These are phyloP conservation scores for Tetrahymena elliotti DNA, from an alignment of 73 alveolate species.

Conservation along the genomic window DNA sequence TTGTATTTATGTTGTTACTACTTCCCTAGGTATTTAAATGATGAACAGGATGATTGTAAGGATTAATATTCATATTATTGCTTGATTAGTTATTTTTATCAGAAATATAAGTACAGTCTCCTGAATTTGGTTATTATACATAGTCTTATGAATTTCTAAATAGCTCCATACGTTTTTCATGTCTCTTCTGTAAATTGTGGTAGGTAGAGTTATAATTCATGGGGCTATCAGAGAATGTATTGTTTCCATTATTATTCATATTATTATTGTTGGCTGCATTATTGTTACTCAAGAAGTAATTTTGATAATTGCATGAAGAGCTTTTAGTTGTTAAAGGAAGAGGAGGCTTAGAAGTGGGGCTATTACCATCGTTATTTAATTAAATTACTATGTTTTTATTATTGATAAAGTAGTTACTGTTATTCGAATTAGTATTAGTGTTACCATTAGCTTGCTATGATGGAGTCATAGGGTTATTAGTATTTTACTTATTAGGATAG, in stretches of 20 bases:
- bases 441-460: not conserved
- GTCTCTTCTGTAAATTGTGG: not conserved
- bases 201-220: not conserved
- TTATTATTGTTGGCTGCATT: not conserved
- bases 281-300: not conserved
- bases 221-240: not conserved
- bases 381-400: not conserved
- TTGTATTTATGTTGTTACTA: not conserved
- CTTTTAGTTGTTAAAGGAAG: not conserved
- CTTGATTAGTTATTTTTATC: not conserved
- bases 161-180: not conserved
- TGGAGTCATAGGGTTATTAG: not conserved
- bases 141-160: not conserved
- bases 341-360: not conserved
- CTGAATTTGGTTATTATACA: not conserved
- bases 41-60: not conserved
- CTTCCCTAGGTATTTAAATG: not conserved
- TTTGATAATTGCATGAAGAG: not conserved
- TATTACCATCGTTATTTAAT: not conserved
- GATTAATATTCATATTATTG: not conserved
- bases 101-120: not conserved
- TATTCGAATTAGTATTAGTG: not conserved
- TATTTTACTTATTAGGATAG: not conserved
- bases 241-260: not conserved
- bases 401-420: not conserved